A percentile compares a stretch with the other conserved stretches of the same genome.
Evolutionary conservation across 257 asterid species (phyloP).

Genomic region (Solanum habrochaites): DNA sequence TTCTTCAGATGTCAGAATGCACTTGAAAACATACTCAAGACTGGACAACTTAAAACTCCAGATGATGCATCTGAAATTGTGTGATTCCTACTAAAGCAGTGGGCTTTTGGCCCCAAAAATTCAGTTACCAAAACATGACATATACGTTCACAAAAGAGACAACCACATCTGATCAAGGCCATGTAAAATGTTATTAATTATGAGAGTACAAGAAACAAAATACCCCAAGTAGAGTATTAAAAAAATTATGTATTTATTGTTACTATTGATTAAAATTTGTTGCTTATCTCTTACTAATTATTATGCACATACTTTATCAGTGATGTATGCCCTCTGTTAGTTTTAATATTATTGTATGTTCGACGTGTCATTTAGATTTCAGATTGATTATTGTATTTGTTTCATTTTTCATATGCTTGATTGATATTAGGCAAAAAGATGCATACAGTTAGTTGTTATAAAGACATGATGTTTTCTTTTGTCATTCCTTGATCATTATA

Average conservation of each 20-base stretch:
- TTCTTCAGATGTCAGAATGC: constrained; percentile 1
- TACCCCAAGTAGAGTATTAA: too few species aligned
- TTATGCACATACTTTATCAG: too few species aligned
- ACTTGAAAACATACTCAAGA: background rate
- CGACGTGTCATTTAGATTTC: background rate
- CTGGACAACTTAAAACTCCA: background rate
- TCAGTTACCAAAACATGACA: background rate
- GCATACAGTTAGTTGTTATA: too few species aligned
- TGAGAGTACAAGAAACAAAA: too few species aligned
- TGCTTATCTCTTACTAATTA: too few species aligned
- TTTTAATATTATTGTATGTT: background rate
- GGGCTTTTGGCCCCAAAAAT: background rate
- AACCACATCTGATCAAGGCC: background rate
- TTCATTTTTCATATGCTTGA: too few species aligned
- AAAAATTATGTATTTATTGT: too few species aligned
- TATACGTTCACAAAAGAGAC: background rate
- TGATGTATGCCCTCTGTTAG: background rate
- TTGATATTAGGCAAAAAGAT: too few species aligned
- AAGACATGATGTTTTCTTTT: too few species aligned
- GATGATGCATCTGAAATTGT: background rate
- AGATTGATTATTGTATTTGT: background rate
- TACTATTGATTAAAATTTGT: too few species aligned
- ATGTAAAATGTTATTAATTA: background rate
- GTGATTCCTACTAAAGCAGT: background rate
- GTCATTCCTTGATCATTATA: too few species aligned